phyloP scores from a whole-genome alignment of 306 rosid genomes.

The Hippophae tibetana region DNA sequence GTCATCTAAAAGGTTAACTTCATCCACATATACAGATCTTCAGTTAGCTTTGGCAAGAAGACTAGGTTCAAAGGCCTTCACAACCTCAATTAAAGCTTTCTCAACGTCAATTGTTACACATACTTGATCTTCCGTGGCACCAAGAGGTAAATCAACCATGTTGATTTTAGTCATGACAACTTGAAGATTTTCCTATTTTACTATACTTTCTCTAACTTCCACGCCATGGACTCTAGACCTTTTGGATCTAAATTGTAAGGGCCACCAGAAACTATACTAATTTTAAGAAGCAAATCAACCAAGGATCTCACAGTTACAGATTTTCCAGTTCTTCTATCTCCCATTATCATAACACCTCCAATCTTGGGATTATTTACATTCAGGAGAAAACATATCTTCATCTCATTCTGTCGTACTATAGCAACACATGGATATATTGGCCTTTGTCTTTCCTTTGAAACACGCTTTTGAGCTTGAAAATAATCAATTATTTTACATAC shows the following conservation, averaged over 20 bases:
- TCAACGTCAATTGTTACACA: conserved; percentile 96
- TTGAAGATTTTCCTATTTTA: conserved; percentile 55
- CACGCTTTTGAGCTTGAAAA: no score
- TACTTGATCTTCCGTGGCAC: conserved; percentile 94
- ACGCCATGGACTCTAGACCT: conserved; percentile 83
- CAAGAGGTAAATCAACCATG: conserved; percentile 95
- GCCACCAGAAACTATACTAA: no score
- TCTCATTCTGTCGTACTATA: no score
- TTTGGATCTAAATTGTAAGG: conserved; percentile 67
- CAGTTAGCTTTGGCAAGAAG: conserved; percentile 88
- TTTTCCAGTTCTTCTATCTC: no score
- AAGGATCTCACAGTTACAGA: no score
- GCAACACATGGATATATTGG: no score
- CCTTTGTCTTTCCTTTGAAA: no score
- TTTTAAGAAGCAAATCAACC: no score
- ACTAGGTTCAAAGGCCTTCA: conserved; percentile 47
- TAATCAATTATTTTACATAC: no score
- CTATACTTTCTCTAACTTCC: conserved; percentile 62
- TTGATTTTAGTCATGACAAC: conserved; percentile 65
- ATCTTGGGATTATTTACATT: no score
- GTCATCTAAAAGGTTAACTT: conserved; percentile 90
- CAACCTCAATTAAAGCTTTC: conserved; percentile 77
- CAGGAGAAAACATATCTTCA: no score
- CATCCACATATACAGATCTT: conserved; percentile 88
- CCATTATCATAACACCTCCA: no score